A percentile compares a stretch with the other conserved stretches of the same genome.
phyloP scores from a whole-genome alignment of 2,329 filamentous ascomycete genomes.

The Pseudogymnoascus sp. region DNA sequence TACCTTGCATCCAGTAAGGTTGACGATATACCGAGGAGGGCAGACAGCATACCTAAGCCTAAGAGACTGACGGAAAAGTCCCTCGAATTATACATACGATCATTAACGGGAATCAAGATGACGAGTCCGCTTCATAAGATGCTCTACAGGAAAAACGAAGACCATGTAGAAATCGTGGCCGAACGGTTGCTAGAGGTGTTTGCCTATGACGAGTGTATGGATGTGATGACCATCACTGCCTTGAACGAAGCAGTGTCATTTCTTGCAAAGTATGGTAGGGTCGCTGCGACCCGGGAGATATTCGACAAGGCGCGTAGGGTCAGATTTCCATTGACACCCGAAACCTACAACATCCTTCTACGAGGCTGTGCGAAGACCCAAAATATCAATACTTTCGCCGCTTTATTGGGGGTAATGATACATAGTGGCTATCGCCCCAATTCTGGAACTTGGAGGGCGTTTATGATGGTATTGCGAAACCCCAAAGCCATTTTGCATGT shows the following conservation, averaged over 20 bases:
- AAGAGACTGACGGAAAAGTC: background rate
- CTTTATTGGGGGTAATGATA: background rate
- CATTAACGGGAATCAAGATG: constrained; percentile 7
- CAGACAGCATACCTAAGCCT: background rate
- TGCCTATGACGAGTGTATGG: background rate
- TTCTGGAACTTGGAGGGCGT: constrained; percentile 6
- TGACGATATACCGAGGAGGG: background rate
- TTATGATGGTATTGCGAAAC: constrained; percentile 1
- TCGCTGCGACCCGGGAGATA: constrained; percentile 1
- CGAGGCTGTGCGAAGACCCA: background rate
- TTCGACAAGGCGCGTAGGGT: background rate
- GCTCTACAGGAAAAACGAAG: background rate
- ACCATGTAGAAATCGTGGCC: background rate
- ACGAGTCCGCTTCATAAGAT: constrained; percentile 9
- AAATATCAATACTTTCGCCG: constrained; percentile 3
- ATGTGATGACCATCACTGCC: background rate
- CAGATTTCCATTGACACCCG: background rate
- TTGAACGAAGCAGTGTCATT: constrained; percentile 7
- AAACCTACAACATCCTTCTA: constrained; percentile 8
- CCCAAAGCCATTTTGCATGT: constrained; percentile 1
- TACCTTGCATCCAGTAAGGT: background rate
- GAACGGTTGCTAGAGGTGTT: background rate
- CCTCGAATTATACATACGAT: background rate
- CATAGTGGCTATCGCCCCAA: constrained; percentile 3
- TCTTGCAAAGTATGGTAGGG: background rate